phyloP scores from a whole-genome alignment of 495 filamentous ascomycete genomes.

The Jackrogersella multiformis region DNA sequence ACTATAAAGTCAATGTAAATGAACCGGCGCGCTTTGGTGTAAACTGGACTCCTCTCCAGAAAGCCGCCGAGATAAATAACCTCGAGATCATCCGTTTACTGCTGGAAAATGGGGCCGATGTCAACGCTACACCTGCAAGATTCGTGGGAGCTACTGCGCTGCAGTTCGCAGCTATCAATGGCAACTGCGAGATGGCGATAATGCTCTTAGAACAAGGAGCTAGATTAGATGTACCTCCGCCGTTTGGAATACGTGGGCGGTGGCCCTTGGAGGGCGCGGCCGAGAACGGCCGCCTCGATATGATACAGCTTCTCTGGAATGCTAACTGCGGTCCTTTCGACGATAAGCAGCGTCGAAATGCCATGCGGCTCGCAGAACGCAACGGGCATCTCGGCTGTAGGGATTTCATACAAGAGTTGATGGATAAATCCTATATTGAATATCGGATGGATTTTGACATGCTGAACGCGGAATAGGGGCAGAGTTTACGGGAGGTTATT shows the following conservation, averaged over 20 bases:
- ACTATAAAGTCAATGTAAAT: conserved; percentile 45
- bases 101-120: conserved; percentile 15
- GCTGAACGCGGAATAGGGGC: too few relatives aligned
- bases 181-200: conserved; percentile 18
- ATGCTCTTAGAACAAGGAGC: conserved; percentile 17
- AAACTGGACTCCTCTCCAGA: conserved; percentile 41
- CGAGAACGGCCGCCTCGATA: conserved; percentile 31
- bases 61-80: conserved; percentile 41
- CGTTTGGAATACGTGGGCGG: not conserved
- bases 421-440: too few relatives aligned
- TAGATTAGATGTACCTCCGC: not conserved
- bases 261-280: conserved; percentile 35
- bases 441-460: too few relatives aligned
- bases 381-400: conserved; percentile 21
- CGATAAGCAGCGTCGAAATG: conserved; percentile 12
- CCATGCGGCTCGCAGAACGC: conserved; percentile 26
- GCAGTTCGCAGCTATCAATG: conserved; percentile 25
- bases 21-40: conserved; percentile 2
- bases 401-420: too few relatives aligned
- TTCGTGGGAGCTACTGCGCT: conserved; percentile 19
- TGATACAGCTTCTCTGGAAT: conserved; percentile 34
- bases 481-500: too few relatives aligned
- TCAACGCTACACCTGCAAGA: conserved; percentile 10
- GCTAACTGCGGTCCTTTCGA: conserved; percentile 20
- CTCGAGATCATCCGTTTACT: conserved; percentile 32